Conservation (phyloP, 73 alveolate genomes). For the Stentor coeruleus region DNA sequence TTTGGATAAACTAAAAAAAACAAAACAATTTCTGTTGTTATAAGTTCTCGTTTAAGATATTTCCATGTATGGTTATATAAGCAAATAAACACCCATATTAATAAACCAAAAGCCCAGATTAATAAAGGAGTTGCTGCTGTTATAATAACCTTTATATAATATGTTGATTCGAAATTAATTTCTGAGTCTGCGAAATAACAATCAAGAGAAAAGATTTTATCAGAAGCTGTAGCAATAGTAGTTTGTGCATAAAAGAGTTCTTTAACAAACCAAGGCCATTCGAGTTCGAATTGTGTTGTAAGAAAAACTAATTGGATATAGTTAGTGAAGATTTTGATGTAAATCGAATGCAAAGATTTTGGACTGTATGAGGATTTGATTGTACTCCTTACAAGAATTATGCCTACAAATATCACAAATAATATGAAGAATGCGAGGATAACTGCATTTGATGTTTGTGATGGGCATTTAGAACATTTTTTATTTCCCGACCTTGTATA, state of each 20-base stretch:
- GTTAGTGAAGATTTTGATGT: constrained; percentile 46
- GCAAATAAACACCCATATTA: constrained; percentile 32
- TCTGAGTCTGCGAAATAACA: constrained; percentile 6
- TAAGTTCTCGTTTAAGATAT: constrained; percentile 28
- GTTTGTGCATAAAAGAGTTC: background rate
- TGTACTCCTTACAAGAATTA: constrained; percentile 32
- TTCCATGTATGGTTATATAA: background rate
- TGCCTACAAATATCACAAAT: constrained; percentile 12
- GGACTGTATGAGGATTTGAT: constrained; percentile 36
- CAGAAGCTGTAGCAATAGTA: background rate
- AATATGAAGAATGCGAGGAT: constrained; percentile 33
- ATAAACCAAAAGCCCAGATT: background rate
- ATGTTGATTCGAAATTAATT: constrained; percentile 25
- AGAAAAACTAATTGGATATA: constrained; percentile 38
- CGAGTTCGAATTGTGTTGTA: constrained; percentile 33
- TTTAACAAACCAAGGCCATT: constrained; percentile 52
- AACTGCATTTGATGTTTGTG: constrained; percentile 20
- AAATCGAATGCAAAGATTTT: constrained; percentile 34
- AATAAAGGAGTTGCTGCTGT: constrained; percentile 34
- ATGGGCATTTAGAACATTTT: constrained; percentile 48
- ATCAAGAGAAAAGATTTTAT: constrained; percentile 20
- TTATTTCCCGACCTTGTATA: constrained; percentile 15
- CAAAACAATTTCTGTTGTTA: constrained; percentile 44
- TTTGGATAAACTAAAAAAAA: constrained; percentile 56
- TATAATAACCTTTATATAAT: constrained; percentile 30